Evolutionary conservation across 495 filamentous ascomycete genomes (phyloP).

Genomic region (Penicillium manginii): DNA sequence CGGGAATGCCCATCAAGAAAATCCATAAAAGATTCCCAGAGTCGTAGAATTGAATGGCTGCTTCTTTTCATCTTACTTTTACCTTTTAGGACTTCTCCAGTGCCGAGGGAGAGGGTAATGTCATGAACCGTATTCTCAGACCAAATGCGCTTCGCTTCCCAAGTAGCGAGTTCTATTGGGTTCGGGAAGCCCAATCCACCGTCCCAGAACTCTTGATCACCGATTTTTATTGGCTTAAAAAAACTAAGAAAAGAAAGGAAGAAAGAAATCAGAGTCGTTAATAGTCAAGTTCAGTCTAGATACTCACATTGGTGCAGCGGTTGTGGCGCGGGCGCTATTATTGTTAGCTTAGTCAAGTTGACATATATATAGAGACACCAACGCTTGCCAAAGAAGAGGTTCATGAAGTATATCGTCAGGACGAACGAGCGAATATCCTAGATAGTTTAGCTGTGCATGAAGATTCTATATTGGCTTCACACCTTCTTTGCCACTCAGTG

Average conservation of each 20-base stretch:
- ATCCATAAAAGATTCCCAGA: slow-evolving; percentile 26
- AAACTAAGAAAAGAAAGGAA: too few relatives aligned
- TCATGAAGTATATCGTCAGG: too few relatives aligned
- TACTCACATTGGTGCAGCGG: slow-evolving; percentile 29
- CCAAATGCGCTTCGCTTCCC: slow-evolving; percentile 30
- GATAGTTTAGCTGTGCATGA: too few relatives aligned
- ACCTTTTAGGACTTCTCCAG: slow-evolving; percentile 18
- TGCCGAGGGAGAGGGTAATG: slow-evolving; percentile 33
- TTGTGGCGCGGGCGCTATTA: slow-evolving; percentile 32
- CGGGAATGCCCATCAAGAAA: slow-evolving; percentile 22
- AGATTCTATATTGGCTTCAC: too few relatives aligned
- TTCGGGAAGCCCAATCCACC: slow-evolving; percentile 38
- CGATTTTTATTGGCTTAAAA: slow-evolving; percentile 22
- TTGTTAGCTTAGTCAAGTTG: too few relatives aligned
- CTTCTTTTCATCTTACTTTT: slow-evolving; percentile 1
- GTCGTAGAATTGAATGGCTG: slow-evolving; percentile 19
- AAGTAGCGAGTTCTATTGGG: slow-evolving; percentile 33
- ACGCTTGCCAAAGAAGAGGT: too few relatives aligned
- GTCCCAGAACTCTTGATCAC: slow-evolving; percentile 34
- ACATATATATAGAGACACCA: not conserved
- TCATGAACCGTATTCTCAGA: slow-evolving; percentile 16
- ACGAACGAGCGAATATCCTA: too few relatives aligned
- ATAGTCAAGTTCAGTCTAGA: slow-evolving; percentile 1
- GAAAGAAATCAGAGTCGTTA: too few relatives aligned
- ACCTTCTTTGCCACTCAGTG: not conserved